A percentile compares a stretch with the other conserved stretches of the same genome.
Conservation (phyloP, 2,329 filamentous ascomycete genomes). For the Colletotrichum sp. region DNA sequence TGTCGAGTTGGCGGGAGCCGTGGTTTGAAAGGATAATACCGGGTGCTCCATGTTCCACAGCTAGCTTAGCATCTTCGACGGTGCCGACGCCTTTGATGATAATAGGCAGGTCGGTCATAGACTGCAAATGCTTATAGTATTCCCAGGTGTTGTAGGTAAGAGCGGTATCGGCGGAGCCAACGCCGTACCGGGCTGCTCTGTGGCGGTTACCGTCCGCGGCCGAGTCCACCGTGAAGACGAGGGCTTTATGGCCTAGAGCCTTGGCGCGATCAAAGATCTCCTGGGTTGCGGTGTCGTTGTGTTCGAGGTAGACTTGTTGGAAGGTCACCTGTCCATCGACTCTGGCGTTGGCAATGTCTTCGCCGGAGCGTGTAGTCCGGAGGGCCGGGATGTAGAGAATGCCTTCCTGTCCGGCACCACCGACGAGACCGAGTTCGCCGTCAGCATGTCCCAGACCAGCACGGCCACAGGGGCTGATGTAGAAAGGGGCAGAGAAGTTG, state of each 20-base stretch:
- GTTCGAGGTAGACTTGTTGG: background rate
- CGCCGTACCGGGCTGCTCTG: too few species aligned
- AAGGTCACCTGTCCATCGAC: background rate
- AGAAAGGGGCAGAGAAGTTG: background rate
- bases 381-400: too few species aligned
- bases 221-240: too few species aligned
- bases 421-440: too few species aligned
- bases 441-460: too few species aligned
- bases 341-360: background rate
- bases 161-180: too few species aligned
- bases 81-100: background rate
- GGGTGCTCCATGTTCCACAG: background rate
- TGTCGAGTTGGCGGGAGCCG: conserved; percentile 47
- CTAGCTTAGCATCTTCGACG: background rate
- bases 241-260: background rate
- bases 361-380: too few species aligned
- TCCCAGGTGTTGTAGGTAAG: too few species aligned
- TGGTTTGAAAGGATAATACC: conserved; percentile 50
- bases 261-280: background rate
- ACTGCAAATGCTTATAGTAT: too few species aligned
- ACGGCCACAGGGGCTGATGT: background rate
- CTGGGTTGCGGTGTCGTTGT: background rate
- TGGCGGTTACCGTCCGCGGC: too few species aligned
- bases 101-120: too few species aligned
- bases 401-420: too few species aligned